These are phyloP conservation scores for Ciborinia camelliae DNA, from an alignment of 2,329 filamentous ascomycete genomes.

Conservation along the genomic window DNA sequence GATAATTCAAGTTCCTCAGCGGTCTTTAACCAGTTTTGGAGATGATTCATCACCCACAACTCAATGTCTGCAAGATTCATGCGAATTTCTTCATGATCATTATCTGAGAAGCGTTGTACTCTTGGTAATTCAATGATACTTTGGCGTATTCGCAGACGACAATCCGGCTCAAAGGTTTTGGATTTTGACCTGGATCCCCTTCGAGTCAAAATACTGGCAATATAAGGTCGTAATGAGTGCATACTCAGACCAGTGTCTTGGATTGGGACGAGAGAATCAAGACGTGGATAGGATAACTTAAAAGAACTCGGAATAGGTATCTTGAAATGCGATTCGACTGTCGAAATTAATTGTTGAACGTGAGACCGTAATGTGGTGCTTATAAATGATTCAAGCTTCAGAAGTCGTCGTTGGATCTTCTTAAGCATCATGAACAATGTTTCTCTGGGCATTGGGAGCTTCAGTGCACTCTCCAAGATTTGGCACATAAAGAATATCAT, in stretches of 20 bases:
- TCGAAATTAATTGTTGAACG: neutral
- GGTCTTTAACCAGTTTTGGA: slow-evolving; percentile 41
- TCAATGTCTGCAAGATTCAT: slow-evolving; percentile 45
- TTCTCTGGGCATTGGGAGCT: slow-evolving; percentile 30
- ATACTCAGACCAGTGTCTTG: neutral
- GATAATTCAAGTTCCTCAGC: slow-evolving; percentile 19
- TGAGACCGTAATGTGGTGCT: neutral
- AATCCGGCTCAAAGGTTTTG: neutral
- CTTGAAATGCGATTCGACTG: neutral
- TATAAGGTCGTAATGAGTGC: neutral
- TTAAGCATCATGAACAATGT: slow-evolving; percentile 42
- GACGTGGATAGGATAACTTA: too few species aligned
- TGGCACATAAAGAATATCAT: slow-evolving; percentile 46
- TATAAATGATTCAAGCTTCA: slow-evolving; percentile 39
- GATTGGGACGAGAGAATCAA: too few species aligned
- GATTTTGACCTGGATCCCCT: neutral
- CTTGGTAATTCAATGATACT: slow-evolving; percentile 39
- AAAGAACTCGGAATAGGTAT: neutral
- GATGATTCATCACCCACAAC: slow-evolving; percentile 44
- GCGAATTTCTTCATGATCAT: neutral
- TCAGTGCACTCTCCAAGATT: slow-evolving; percentile 36
- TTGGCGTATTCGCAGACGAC: neutral
- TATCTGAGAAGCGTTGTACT: neutral
- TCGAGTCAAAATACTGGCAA: neutral
- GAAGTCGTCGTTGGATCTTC: slow-evolving; percentile 45